Evolutionary conservation across 176 grass and related monocot species (phyloP).

Genomic region (Echinochloa phyllopogon): DNA sequence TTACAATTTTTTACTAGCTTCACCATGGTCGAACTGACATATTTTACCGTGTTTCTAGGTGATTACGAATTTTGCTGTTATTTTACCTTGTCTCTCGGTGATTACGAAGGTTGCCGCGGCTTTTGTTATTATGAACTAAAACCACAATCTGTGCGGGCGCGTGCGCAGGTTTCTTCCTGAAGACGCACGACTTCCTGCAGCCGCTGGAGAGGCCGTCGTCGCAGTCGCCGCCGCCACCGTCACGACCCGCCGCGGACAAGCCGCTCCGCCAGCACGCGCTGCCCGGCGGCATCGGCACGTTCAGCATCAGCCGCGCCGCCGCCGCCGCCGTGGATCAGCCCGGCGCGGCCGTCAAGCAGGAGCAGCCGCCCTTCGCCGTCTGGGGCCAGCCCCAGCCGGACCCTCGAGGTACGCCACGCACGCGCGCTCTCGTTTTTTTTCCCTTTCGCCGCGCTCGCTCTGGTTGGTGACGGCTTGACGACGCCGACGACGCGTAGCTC

Average conservation of each 20-base stretch:
- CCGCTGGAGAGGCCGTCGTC: conserved; percentile 45
- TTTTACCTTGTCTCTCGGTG: neutral
- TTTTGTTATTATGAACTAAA: neutral
- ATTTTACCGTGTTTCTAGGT: neutral
- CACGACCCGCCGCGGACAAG: conserved; percentile 12
- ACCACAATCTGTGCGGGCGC: neutral
- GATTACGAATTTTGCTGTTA: neutral
- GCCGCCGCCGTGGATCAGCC: neutral
- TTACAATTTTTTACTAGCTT: neutral
- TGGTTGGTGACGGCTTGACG: neutral
- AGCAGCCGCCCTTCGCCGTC: conserved; percentile 52
- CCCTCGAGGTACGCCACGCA: conserved; percentile 51
- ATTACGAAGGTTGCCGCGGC: neutral
- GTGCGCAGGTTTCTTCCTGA: conserved; percentile 62
- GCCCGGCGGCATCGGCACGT: conserved; percentile 70
- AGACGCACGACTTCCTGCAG: conserved; percentile 85
- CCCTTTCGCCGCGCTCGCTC: neutral
- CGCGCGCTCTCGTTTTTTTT: neutral
- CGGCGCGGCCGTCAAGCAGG: conserved; percentile 39
- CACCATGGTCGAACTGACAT: neutral
- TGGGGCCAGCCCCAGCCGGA: conserved; percentile 50
- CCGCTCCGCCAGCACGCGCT: conserved; percentile 50
- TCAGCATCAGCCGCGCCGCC: conserved; percentile 59
- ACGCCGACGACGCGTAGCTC: neutral
- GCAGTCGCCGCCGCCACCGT: conserved; percentile 21